Conservation (phyloP, 345 rosid genomes). For the Aurinia saxatilis region DNA sequence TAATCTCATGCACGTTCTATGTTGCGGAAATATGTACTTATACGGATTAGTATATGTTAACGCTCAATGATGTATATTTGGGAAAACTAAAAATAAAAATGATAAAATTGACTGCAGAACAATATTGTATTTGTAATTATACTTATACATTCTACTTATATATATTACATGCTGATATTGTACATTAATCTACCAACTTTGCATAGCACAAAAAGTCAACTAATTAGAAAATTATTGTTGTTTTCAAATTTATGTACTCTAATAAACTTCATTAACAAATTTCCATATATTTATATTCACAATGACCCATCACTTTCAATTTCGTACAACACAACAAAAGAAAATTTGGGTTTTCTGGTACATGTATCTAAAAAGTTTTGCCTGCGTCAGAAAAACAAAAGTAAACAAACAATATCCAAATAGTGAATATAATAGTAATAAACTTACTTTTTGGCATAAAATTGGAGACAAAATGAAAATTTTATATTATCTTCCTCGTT, state of each 20-base stretch:
- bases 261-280: background rate
- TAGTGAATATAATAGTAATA: background rate
- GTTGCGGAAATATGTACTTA: background rate
- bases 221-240: no score
- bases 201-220: no score
- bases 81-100: background rate
- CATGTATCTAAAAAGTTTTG: slow-evolving; percentile 6
- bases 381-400: background rate
- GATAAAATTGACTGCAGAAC: no score
- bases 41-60: background rate
- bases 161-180: no score
- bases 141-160: no score
- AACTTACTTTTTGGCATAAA: background rate
- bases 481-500: background rate
- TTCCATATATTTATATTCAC: background rate
- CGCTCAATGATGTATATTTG: background rate
- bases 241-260: no score
- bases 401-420: background rate
- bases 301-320: slow-evolving; percentile 1
- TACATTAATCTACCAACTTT: no score
- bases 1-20: slow-evolving; percentile 27
- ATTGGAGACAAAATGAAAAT: background rate
- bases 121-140: no score
- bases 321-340: background rate
- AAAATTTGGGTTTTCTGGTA: background rate